These are phyloP conservation scores for Atkinsonella texensis DNA, from an alignment of 2,329 filamentous ascomycete species.

Conservation along the genomic window DNA sequence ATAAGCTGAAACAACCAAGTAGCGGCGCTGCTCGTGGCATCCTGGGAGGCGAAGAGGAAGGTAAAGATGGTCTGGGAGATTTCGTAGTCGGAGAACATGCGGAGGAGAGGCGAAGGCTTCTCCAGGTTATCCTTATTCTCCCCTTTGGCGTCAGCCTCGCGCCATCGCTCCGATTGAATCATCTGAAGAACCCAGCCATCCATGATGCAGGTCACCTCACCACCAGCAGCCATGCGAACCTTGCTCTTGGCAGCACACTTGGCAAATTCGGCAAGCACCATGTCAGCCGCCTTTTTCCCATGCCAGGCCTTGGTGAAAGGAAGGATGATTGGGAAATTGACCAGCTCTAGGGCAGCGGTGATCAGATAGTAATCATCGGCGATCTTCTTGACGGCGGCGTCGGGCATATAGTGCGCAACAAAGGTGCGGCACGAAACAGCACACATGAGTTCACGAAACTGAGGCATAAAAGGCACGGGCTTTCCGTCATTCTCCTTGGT, in stretches of 20 bases:
- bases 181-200: conserved; percentile 88
- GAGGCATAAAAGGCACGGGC: conserved; percentile 76
- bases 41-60: conserved; percentile 94
- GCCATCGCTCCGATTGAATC: conserved; percentile 73
- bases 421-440: conserved; percentile 95
- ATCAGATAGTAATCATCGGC: conserved; percentile 95
- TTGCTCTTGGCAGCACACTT: conserved; percentile 91
- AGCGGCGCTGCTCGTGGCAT: conserved; percentile 84
- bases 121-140: conserved; percentile 53
- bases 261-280: conserved; percentile 80
- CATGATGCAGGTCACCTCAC: conserved; percentile 82
- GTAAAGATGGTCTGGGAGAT: conserved; percentile 91
- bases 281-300: conserved; percentile 88
- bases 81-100: conserved; percentile 81
- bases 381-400: conserved; percentile 84
- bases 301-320: conserved; percentile 96
- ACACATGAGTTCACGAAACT: conserved; percentile 90
- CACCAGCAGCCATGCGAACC: conserved; percentile 80
- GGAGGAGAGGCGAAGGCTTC: conserved; percentile 74
- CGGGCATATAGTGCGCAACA: conserved; percentile 87
- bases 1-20: conserved; percentile 94
- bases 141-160: conserved; percentile 64
- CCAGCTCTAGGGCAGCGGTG: conserved; percentile 86
- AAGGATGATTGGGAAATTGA: conserved; percentile 96
- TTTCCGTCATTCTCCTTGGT: conserved; percentile 61